Evolutionary conservation across 1,139 yeast species (phyloP).

Genomic region (Taphrina wiesneri): DNA sequence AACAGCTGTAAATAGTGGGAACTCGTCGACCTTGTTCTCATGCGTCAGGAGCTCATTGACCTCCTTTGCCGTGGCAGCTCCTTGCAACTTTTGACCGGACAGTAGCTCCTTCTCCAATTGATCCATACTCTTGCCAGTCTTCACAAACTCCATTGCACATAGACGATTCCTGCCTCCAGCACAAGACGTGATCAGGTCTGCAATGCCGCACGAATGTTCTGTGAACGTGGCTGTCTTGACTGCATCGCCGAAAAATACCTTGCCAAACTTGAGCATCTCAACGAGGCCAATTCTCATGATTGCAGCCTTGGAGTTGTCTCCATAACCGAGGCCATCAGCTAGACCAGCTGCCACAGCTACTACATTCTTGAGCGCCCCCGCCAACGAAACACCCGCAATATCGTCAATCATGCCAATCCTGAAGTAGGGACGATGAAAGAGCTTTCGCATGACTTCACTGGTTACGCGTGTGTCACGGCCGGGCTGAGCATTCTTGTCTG

Average conservation of each 20-base stretch:
- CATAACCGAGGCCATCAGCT: conserved; percentile 96
- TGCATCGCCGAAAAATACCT: conserved; percentile 64
- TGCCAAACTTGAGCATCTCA: conserved; percentile 84
- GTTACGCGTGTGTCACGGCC: conserved; percentile 31
- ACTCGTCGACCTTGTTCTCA: conserved; percentile 63
- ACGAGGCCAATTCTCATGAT: conserved; percentile 89
- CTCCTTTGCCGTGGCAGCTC: conserved; percentile 83
- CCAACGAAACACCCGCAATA: conserved; percentile 89
- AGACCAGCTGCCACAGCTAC: conserved; percentile 93
- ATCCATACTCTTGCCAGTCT: conserved; percentile 51
- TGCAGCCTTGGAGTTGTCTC: conserved; percentile 95
- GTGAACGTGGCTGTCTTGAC: conserved; percentile 77
- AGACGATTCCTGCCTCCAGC: conserved; percentile 93
- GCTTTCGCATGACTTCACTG: conserved; percentile 51
- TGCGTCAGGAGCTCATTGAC: conserved; percentile 77
- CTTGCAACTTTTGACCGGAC: conserved; percentile 95
- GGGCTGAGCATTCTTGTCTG: conserved; percentile 55
- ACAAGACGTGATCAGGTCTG: conserved; percentile 94
- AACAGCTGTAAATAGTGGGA: conserved; percentile 85
- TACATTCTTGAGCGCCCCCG: conserved; percentile 93
- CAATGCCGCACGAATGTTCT: conserved; percentile 92
- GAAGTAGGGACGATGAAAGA: conserved; percentile 94
- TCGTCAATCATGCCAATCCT: conserved; percentile 87
- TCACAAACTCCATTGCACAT: conserved; percentile 61
- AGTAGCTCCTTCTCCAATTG: conserved; percentile 79